These are phyloP conservation scores for Aspergillus olivimuriae DNA, from an alignment of 495 filamentous ascomycete species.

Conservation along the genomic window DNA sequence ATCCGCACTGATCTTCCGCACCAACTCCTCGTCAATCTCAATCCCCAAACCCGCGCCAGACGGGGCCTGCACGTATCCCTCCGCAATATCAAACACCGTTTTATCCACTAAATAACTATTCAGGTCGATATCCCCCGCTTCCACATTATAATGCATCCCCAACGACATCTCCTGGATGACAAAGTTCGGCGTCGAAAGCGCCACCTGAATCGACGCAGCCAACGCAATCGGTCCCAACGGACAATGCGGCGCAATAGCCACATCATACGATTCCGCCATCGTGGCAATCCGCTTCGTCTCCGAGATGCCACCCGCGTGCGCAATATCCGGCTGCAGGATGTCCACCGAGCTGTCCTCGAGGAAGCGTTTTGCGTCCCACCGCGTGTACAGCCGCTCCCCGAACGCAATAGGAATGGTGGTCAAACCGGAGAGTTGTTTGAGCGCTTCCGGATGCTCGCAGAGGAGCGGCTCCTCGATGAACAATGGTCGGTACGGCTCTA, in stretches of 20 bases:
- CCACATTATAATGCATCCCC: constrained; percentile 75
- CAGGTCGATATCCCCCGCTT: constrained; percentile 56
- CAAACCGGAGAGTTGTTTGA: constrained; percentile 57
- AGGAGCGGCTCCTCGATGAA: constrained; percentile 79
- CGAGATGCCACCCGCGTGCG: constrained; percentile 72
- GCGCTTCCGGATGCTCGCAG: constrained; percentile 63
- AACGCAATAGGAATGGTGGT: constrained; percentile 68
- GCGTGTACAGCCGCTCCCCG: constrained; percentile 66
- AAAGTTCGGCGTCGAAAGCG: constrained; percentile 62
- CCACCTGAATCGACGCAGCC: constrained; percentile 67
- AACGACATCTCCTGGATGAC: constrained; percentile 78
- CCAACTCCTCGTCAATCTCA: constrained; percentile 64
- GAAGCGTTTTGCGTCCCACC: constrained; percentile 74
- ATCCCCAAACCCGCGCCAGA: constrained; percentile 65
- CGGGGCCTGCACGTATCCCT: constrained; percentile 61
- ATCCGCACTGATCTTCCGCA: constrained; percentile 48
- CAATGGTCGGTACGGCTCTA: constrained; percentile 65
- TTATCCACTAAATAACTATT: constrained; percentile 62
- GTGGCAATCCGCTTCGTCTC: constrained; percentile 65
- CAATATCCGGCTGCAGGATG: constrained; percentile 71
- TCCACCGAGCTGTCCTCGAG: constrained; percentile 65
- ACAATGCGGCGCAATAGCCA: constrained; percentile 73
- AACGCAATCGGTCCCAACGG: constrained; percentile 72
- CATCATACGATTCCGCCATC: constrained; percentile 74
- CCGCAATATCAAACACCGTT: constrained; percentile 55